phyloP scores from a whole-genome alignment of 2,329 filamentous ascomycete species.

The Penicillium freii region DNA sequence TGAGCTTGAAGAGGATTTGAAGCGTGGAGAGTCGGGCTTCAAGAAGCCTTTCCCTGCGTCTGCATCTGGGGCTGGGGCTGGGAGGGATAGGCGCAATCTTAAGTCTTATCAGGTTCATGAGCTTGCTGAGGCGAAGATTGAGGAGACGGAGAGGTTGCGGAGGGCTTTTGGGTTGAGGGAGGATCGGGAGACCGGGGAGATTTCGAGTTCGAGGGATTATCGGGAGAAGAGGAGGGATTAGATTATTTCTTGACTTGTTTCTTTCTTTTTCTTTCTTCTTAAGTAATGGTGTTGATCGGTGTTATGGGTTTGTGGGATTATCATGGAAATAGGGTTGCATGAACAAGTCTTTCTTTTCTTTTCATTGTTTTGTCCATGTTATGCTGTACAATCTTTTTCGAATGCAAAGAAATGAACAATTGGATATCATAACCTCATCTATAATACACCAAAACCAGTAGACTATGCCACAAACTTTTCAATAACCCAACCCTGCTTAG shows the following conservation, averaged over 20 bases:
- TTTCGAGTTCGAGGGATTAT: constrained; percentile 25
- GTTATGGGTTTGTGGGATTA: background rate
- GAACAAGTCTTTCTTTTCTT: background rate
- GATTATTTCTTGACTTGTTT: background rate
- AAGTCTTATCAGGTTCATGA: constrained; percentile 96
- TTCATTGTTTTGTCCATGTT: constrained; percentile 1
- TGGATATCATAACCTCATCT: constrained; percentile 27
- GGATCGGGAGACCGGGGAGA: constrained; percentile 80
- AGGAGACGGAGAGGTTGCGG: constrained; percentile 85
- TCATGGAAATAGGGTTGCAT: background rate
- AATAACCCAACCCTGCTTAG: constrained; percentile 72
- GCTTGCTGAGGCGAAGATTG: constrained; percentile 91
- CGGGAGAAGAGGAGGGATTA: constrained; percentile 20
- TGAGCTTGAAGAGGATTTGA: constrained; percentile 51
- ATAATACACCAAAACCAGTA: constrained; percentile 20
- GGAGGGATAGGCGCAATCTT: constrained; percentile 52
- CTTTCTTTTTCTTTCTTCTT: background rate
- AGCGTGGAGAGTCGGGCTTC: constrained; percentile 10
- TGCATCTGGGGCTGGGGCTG: constrained; percentile 7
- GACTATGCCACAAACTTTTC: constrained; percentile 49
- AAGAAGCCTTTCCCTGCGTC: constrained; percentile 25
- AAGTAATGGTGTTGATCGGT: background rate
- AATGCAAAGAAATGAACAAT: constrained; percentile 5
- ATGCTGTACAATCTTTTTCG: background rate
- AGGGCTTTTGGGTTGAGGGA: constrained; percentile 83